A percentile compares a stretch with the other conserved stretches of the same genome.
Conservation (phyloP, 2,329 filamentous ascomycete genomes). For the Fusarium avenaceum region DNA sequence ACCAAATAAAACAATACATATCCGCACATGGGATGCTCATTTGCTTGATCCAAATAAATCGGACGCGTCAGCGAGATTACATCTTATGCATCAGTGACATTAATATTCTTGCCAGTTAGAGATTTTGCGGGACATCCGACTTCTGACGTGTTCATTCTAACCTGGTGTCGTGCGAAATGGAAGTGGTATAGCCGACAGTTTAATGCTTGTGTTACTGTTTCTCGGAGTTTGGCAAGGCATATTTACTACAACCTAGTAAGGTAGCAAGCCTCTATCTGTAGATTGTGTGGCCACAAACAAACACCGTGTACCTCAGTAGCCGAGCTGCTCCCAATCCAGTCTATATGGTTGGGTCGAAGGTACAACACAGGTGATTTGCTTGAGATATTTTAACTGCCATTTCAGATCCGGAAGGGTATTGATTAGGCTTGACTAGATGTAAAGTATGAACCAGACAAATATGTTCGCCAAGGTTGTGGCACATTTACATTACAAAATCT, state of each 20-base stretch:
- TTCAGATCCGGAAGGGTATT: not conserved
- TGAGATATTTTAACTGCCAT: not conserved
- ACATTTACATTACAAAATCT: not conserved
- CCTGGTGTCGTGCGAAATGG: not conserved
- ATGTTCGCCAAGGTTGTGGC: not conserved
- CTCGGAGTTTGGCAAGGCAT: not conserved
- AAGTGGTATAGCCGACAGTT: not conserved
- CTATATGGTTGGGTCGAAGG: not conserved
- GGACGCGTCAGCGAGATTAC: not conserved
- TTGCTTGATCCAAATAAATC: not conserved
- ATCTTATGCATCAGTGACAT: not conserved
- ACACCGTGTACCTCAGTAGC: no score
- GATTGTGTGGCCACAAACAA: not conserved
- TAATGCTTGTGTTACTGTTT: not conserved
- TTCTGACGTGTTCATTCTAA: not conserved
- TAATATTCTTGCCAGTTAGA: not conserved
- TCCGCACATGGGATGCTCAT: not conserved
- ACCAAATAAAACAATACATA: no score
- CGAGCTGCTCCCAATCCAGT: not conserved
- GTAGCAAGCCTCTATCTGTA: not conserved
- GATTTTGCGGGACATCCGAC: not conserved
- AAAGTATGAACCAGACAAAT: no score
- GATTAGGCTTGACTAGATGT: no score
- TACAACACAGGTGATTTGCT: not conserved
- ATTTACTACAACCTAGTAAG: not conserved